Conservation (phyloP, 2,329 filamentous ascomycete genomes). For the Ceratocystis smalleyi region DNA sequence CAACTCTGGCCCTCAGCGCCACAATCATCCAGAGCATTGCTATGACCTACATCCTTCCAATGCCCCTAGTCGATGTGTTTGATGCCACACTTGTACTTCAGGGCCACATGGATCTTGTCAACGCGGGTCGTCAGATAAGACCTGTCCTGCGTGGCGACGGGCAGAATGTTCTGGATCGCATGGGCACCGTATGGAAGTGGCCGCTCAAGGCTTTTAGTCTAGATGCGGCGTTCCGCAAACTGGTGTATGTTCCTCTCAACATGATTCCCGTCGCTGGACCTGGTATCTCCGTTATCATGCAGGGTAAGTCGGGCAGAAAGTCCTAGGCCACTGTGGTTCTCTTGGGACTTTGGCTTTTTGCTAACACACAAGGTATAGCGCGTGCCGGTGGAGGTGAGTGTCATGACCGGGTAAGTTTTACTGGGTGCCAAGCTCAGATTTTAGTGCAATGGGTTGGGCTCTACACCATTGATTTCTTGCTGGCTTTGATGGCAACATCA, state of each 20-base stretch:
- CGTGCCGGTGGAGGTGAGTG: constrained; percentile 32
- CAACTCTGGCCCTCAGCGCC: constrained; percentile 49
- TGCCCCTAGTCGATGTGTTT: constrained; percentile 76
- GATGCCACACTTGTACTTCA: constrained; percentile 51
- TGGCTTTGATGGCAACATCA: not conserved
- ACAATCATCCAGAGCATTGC: constrained; percentile 41
- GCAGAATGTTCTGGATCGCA: constrained; percentile 35
- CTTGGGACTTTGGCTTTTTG: not conserved
- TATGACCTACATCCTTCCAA: constrained; percentile 61
- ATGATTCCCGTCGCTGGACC: constrained; percentile 73
- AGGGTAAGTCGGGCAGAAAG: constrained; percentile 34
- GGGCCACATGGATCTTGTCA: constrained; percentile 45
- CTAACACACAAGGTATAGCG: constrained; percentile 25
- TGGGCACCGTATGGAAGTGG: constrained; percentile 42
- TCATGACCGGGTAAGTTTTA: constrained; percentile 36
- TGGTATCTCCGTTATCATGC: constrained; percentile 46
- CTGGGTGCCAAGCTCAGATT: not conserved
- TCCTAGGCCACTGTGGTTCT: not conserved
- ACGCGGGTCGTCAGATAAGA: constrained; percentile 58
- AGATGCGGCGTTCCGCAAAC: constrained; percentile 55
- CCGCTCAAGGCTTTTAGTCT: constrained; percentile 42
- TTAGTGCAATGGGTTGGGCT: not conserved
- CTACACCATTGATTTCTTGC: too few relatives aligned
- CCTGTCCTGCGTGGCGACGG: constrained; percentile 28
- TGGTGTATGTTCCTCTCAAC: constrained; percentile 82